Base-by-base conservation (phyloP, 176 grass and related monocot species). In the Aegilops sharonensis region DNA sequence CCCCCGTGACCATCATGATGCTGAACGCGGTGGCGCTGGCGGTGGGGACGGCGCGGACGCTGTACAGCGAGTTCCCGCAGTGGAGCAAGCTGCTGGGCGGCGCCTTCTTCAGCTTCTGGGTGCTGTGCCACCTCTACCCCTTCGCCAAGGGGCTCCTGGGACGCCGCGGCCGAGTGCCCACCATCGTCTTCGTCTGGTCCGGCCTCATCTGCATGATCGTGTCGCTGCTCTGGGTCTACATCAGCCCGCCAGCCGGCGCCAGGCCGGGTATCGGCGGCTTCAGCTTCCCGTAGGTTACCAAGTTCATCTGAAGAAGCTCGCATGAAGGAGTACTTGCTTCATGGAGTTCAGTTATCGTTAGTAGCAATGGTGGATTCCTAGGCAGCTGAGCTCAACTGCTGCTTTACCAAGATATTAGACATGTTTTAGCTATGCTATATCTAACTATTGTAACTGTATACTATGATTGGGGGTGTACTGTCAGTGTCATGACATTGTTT, bases 61-160 rank as follows among this genome's bases (percentile, higher is more conserved):
- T 95, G 18, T 99, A 99, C 93, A 94, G 94, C 85, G 77, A 92
- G 86, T 95, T 89, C 67, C 97, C 94, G 15, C 92, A 93, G 68
- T 99, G 97, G 97, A 99, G 94, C 85, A 94, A 96, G 87, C 92
- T 99, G 52, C 65, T 94, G 5, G 97, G 97, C 40, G 93, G 96
- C 14, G 86, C 91, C 8, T 98, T 98, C 96, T 98, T 98, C 86
- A 95, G 96, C 72, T 94, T 94, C 84, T 98, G 96, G 95, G 96
- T 98, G 57, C 86, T 98, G 21, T 98, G 93, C 84, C 96, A 98
- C 88, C 86, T 95, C 75, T 98, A 98, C 69, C 93, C 96, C 0
- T 98, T 98, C n/a, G 96, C 96, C 12, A 95, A 98, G 88, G 96
- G 96, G 0, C 83, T 98, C 70, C 93, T 98, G 35, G 97, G 97